Evolutionary conservation across 1,284 basidiomycete species (phyloP), one percentile per base, ranked within the genome.

Genomic region (Heterobasidion parviporum): DNA sequence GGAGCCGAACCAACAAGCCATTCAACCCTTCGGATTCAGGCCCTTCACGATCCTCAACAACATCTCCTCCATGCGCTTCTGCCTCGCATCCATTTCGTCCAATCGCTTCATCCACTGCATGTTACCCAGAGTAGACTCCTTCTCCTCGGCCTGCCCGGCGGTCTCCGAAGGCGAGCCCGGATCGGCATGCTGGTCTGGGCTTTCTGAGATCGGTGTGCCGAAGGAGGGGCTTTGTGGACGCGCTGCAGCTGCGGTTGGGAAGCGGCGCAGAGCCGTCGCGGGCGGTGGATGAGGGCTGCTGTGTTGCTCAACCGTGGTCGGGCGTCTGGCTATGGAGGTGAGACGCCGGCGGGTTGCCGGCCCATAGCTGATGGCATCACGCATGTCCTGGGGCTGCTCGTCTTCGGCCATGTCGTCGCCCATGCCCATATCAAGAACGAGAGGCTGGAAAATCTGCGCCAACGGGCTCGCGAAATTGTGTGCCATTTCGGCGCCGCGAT

Each of bases 361-460:
- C 0, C 83, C 83, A 63, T 83, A 85, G 64, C 80, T 83, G 46
- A 84, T 68, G 12, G 59, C 51, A 0, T 62, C 57, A 8, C 59
- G 57, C 20, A 56, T 50, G 15, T 59, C 56, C 10, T 44, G 34
- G 33, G 54, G 52, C n/a, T 59, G 57, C 47, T 61, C 57, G 52
- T 59, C 60, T 56, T 79, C 74, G 2, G 64, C 60, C 16, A 67
- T 68, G 26, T 73, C 69, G 12, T 82, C 79, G 50, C n/a, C 38
- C 49, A n/a, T 20, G 50, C n/a, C 38, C 49, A n/a, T 20, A 16
- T 82, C 80, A 15, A 83, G 70, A 8, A 83, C 59, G 16, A 89
- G 61, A 3, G 88, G 85, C 57, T 84, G 83, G 65, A 81, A 91
- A 12, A 88, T 74, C 64, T 89, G 86, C 3, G 87, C 85, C 2